phyloP scores from a whole-genome alignment of 306 rosid species.

The Mucuna pruriens region DNA sequence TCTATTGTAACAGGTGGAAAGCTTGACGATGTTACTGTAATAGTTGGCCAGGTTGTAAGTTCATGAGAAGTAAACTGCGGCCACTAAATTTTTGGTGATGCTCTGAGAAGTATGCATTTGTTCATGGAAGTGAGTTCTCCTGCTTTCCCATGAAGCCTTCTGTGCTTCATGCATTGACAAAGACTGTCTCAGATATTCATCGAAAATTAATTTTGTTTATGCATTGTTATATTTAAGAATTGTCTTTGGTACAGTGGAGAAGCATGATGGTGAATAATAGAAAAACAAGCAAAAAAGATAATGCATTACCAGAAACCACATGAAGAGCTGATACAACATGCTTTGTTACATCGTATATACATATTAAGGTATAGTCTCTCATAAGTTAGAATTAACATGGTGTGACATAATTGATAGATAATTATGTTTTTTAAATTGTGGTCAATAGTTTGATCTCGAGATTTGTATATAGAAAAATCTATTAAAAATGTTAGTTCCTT shows the following conservation, averaged over 20 bases:
- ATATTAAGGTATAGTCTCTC: too few relatives aligned
- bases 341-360: too few relatives aligned
- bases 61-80: constrained; percentile 40
- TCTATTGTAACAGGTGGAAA: constrained; percentile 74
- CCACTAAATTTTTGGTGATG: constrained; percentile 32
- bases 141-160: constrained; percentile 22
- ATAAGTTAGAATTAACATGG: too few relatives aligned
- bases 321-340: neutral
- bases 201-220: neutral
- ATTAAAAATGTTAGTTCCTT: too few relatives aligned
- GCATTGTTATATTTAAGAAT: neutral
- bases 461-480: too few relatives aligned
- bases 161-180: constrained; percentile 16
- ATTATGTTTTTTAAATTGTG: too few relatives aligned
- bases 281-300: neutral
- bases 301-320: neutral
- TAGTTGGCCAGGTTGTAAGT: constrained; percentile 79
- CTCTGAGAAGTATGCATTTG: constrained; percentile 23
- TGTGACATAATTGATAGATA: too few relatives aligned
- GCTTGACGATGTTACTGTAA: constrained; percentile 81
- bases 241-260: constrained; percentile 10
- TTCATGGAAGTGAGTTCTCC: neutral
- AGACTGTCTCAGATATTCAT: constrained; percentile 20
- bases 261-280: constrained; percentile 6
- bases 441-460: too few relatives aligned